Percentiles rank a stretch among this genome's conserved stretches.
Conservation (phyloP, 352 stramenopile genomes). For the Phytophthora sp. region DNA sequence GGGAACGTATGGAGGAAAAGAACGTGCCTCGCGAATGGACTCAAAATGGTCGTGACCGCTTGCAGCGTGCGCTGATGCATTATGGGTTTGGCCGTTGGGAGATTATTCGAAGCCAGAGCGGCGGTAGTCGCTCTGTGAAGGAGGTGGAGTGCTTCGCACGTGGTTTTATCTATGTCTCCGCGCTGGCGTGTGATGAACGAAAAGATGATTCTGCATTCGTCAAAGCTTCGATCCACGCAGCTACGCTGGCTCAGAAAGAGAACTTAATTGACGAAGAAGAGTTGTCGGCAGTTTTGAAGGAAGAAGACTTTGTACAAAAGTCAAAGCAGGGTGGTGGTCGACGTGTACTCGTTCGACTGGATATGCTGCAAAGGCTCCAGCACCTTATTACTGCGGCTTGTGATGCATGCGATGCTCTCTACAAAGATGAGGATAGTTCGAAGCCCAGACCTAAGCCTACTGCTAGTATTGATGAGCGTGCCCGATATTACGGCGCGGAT, state of each 20-base stretch:
- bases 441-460: conserved; percentile 37
- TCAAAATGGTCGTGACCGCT: conserved; percentile 80
- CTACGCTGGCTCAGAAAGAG: conserved; percentile 66
- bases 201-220: conserved; percentile 87
- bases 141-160: conserved; percentile 86
- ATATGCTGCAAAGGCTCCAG: conserved; percentile 86
- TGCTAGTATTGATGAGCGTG: conserved; percentile 77
- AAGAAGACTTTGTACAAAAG: conserved; percentile 90
- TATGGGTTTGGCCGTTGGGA: conserved; percentile 89
- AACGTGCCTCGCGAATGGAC: conserved; percentile 83
- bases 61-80: conserved; percentile 89
- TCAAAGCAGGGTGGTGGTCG: conserved; percentile 86
- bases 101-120: conserved; percentile 89
- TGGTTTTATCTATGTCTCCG: conserved; percentile 89
- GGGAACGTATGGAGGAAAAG: conserved; percentile 68
- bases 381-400: conserved; percentile 63
- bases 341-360: conserved; percentile 81
- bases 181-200: conserved; percentile 69
- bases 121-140: conserved; percentile 82
- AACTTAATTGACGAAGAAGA: conserved; percentile 79
- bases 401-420: conserved; percentile 65
- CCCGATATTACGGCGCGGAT: conserved; percentile 72
- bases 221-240: conserved; percentile 78
- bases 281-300: conserved; percentile 76
- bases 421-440: conserved; percentile 27